Evolutionary conservation across 129 eudicot species (phyloP).

Genomic region (Ambrosia artemisiifolia): DNA sequence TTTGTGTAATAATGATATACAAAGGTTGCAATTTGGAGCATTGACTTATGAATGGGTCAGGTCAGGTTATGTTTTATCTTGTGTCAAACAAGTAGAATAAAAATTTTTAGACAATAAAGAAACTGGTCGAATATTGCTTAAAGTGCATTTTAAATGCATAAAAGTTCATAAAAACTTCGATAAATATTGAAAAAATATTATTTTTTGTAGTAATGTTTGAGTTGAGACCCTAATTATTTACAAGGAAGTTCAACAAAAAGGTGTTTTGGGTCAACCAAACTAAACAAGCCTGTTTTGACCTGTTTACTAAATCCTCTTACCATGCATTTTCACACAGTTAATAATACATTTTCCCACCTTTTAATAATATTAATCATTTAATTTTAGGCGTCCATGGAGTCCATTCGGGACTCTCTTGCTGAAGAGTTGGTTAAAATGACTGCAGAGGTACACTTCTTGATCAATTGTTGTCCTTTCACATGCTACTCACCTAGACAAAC

Average conservation of each 20-base stretch:
- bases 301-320: not conserved
- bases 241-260: not conserved
- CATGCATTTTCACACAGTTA: not conserved
- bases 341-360: not conserved
- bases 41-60: not conserved
- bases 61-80: not conserved
- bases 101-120: not conserved
- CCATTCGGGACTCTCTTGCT: constrained; percentile 94
- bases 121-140: not conserved
- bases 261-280: not conserved
- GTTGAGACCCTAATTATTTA: not conserved
- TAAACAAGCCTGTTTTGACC: not conserved
- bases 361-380: constrained; percentile 9
- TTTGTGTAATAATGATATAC: not conserved
- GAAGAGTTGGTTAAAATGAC: constrained; percentile 99
- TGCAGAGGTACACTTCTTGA: constrained; percentile 50
- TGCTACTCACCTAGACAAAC: not conserved
- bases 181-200: not conserved
- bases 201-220: not conserved
- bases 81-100: not conserved
- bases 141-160: not conserved
- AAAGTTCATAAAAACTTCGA: not conserved
- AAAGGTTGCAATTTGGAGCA: not conserved
- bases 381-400: constrained; percentile 85
- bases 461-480: not conserved